These are phyloP conservation scores for Arthrocladium fulminans DNA, from an alignment of 2,329 filamentous ascomycete species.

Conservation along the genomic window DNA sequence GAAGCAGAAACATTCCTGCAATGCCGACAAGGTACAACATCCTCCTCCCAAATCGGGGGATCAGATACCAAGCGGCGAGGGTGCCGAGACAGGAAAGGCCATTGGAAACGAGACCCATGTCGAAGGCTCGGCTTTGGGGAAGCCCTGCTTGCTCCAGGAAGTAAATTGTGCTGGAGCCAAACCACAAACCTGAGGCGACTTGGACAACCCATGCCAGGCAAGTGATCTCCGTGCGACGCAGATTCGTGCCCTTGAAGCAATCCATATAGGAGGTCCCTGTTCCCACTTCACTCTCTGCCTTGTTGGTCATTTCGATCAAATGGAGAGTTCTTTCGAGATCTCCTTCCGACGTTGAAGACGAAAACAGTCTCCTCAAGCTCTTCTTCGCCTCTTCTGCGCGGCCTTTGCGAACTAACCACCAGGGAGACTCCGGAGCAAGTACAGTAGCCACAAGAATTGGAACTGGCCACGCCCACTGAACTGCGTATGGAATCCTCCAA, in stretches of 20 bases:
- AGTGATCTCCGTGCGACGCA: slow-evolving; percentile 35
- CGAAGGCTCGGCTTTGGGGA: slow-evolving; percentile 26
- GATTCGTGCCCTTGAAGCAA: slow-evolving; percentile 26
- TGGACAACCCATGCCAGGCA: slow-evolving; percentile 30
- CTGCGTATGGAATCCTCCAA: slow-evolving; percentile 29
- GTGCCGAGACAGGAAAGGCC: too few relatives aligned
- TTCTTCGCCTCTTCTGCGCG: slow-evolving; percentile 28
- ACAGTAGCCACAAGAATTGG: slow-evolving; percentile 36
- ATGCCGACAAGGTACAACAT: too few relatives aligned
- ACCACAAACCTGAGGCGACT: slow-evolving; percentile 25
- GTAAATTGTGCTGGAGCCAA: slow-evolving; percentile 27
- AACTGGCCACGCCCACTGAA: slow-evolving; percentile 46
- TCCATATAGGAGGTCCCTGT: slow-evolving; percentile 24
- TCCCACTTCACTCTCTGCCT: slow-evolving; percentile 23
- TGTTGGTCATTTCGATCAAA: slow-evolving; percentile 34
- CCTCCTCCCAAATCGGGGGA: too few relatives aligned
- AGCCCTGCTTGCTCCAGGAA: slow-evolving; percentile 33
- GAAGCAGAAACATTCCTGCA: too few relatives aligned
- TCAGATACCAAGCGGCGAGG: too few relatives aligned
- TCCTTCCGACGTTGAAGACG: slow-evolving; percentile 25
- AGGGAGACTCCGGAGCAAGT: slow-evolving; percentile 33
- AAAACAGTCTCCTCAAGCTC: slow-evolving; percentile 25
- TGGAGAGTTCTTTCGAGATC: slow-evolving; percentile 26
- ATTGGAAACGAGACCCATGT: slow-evolving; percentile 51
- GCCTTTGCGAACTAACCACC: slow-evolving; percentile 33